Base-by-base conservation (phyloP, 2,329 filamentous ascomycete species). In the Mycosphaerella arachidis region DNA sequence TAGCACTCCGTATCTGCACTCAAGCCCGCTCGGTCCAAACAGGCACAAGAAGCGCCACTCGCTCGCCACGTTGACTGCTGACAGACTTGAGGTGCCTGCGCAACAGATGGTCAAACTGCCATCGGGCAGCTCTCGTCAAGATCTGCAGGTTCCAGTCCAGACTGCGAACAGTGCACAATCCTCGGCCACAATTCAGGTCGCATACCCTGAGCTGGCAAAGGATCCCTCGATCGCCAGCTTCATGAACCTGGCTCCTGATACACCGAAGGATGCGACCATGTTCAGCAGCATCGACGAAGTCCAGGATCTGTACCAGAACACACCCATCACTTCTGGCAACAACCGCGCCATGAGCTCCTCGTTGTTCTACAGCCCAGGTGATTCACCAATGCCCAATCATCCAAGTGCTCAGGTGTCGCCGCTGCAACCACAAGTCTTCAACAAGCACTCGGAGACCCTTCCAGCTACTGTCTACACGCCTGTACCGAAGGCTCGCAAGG, bases 161-260 rank as follows among this genome's bases (percentile, higher is more conserved):
- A 53, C 48, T 20, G 51, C 58, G 27, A 61, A 65, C 16, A 57
- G 53, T 20, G 63, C 55, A 31, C 40, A 27, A 6, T 62, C 62
- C 6, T 60, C 55, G 13, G 64, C 56, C 30, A 64, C 60, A 29
- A 66, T 66, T 13, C 50, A 63, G 8, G 27, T 65, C 29, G 46
- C 61, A 9, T 68, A 67, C 30, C 67, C 67, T 6, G 67, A 66
- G 6, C 59, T 67, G 33, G 64, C 63, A 16, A 65, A 57, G 6
- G 66, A 67, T 52, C 66, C 66, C 2, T 64, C 60, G 16, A 67
- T 66, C 30, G 55, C 48, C 7, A 56, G 53, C 7, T 63, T 65
- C 45, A 62, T 62, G 61, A 61, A 30, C 6, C 46, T 43, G 13
- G 57, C 58, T 29, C 27, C 18, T n/a, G 13, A 16, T 10, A 35